Percentiles rank a stretch among this genome's conserved stretches.
phyloP scores from a whole-genome alignment of 164 flowering plant genomes.

The Dillenia turbinata region DNA sequence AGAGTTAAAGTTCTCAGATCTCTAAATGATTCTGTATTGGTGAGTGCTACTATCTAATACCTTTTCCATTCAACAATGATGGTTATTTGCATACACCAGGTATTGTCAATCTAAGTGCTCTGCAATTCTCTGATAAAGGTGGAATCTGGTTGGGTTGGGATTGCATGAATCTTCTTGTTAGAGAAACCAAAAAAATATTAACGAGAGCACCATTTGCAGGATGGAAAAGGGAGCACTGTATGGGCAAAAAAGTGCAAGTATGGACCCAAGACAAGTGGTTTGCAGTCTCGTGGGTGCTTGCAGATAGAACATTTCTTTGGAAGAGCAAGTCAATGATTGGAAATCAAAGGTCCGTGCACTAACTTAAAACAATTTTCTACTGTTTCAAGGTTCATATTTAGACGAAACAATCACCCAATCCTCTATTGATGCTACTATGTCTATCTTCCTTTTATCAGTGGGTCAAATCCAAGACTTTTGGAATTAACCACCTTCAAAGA shows the following conservation, averaged over 20 bases:
- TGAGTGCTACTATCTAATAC: conserved; percentile 20
- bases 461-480: too few relatives aligned
- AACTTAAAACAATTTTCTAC: too few relatives aligned
- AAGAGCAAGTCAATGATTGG: conserved; percentile 23
- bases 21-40: conserved; percentile 35
- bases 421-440: too few relatives aligned
- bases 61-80: not conserved
- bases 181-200: not conserved
- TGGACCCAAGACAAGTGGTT: conserved; percentile 44
- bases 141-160: too few relatives aligned
- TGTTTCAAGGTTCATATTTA: too few relatives aligned
- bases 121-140: not conserved
- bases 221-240: conserved; percentile 24
- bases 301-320: conserved; percentile 80
- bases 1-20: conserved; percentile 70
- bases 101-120: not conserved
- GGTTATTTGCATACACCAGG: too few relatives aligned
- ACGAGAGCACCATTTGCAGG: conserved; percentile 27
- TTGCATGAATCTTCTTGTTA: not conserved
- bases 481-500: too few relatives aligned
- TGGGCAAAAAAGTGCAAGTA: conserved; percentile 45
- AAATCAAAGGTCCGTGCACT: too few relatives aligned
- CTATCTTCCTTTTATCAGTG: too few relatives aligned
- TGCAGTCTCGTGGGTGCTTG: conserved; percentile 49
- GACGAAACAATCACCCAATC: too few relatives aligned